Base-by-base conservation (phyloP, 306 rosid species). In the Castanospermum australe region DNA sequence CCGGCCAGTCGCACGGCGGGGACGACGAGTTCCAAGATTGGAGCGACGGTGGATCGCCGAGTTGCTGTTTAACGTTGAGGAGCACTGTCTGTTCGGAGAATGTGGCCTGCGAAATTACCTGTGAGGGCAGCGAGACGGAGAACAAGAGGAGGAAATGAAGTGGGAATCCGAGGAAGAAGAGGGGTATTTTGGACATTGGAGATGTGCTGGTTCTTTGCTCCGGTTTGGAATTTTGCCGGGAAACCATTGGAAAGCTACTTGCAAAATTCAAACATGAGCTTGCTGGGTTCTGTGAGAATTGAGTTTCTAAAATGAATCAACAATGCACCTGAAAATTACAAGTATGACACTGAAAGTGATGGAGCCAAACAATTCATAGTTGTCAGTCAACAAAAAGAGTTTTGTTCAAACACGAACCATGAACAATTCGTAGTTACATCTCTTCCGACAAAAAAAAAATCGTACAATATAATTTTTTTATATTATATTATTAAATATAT, bases 1-100 rank as follows among this genome's bases (percentile, higher is more conserved):
- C 93, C 42, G 89, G 82, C 98, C 98, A 94, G 9, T 75, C 78
- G 75, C 98, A 94, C 55, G 90, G 96, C 5, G 91, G 76, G 36
- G 91, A 84, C 8, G 92, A 82, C 1, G 92, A 81, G 76, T 78
- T 90, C 98, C 96, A 90, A 24, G 89, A 84, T 22, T 41, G 68
- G 35, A 94, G 85, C 66, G 88, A 88, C 44, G 85, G 89, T 44
- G 97, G 96, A 57, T 88, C 28, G 3, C 90, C 92, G 35, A 89
- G 86, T 80, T 92, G 92, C 18, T 41, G 82, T 54, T 85, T 89
- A 13, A 92, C 74, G 33, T 50, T 51, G 35, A 92, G 89, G 1
- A 92, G 90, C 75, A 79, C 68, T 0, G 65, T 62, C 59, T 61
- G 82, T 25, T 92, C 96, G 25, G 86, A 9, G 76, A 15, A 50